These are phyloP conservation scores for Botrytis cinerea DNA, from an alignment of 2,329 filamentous ascomycete species.

Conservation along the genomic window DNA sequence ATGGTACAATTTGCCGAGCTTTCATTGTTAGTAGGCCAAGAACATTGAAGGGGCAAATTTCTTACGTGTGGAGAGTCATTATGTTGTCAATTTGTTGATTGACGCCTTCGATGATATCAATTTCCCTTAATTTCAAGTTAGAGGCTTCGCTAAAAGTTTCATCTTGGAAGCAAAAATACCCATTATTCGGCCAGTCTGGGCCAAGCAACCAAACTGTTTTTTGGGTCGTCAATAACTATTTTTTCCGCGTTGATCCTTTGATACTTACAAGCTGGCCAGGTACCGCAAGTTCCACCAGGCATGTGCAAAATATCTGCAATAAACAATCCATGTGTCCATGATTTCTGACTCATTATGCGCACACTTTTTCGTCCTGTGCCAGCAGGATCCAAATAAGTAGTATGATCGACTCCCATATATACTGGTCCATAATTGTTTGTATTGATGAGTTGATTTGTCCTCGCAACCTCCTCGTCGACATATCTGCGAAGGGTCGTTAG, in stretches of 20 bases:
- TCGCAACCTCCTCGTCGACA: too few species aligned
- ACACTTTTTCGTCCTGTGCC: too few species aligned
- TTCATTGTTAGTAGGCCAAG: not conserved
- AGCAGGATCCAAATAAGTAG: too few species aligned
- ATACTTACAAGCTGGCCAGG: slow-evolving; percentile 58
- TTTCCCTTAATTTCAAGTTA: not conserved
- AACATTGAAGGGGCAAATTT: too few species aligned
- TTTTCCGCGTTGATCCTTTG: too few species aligned
- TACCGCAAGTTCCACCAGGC: slow-evolving; percentile 68
- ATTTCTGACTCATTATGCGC: slow-evolving; percentile 62
- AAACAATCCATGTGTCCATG: slow-evolving; percentile 66
- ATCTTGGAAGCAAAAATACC: not conserved
- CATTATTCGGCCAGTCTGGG: slow-evolving; percentile 19
- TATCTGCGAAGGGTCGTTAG: too few species aligned
- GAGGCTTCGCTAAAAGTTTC: not conserved
- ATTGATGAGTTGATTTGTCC: too few species aligned
- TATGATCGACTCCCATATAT: too few species aligned
- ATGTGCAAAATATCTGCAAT: slow-evolving; percentile 68
- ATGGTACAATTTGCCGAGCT: slow-evolving; percentile 21
- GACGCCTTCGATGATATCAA: slow-evolving; percentile 22
- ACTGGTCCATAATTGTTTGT: too few species aligned
- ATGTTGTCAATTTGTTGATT: slow-evolving; percentile 7
- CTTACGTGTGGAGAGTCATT: slow-evolving; percentile 22
- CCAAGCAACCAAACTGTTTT: slow-evolving; percentile 21
- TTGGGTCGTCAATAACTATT: not conserved